A percentile compares a stretch with the other conserved stretches of the same genome.
Evolutionary conservation across 148 eudicot genomes (phyloP).

Genomic region (Spergularia bocconei): DNA sequence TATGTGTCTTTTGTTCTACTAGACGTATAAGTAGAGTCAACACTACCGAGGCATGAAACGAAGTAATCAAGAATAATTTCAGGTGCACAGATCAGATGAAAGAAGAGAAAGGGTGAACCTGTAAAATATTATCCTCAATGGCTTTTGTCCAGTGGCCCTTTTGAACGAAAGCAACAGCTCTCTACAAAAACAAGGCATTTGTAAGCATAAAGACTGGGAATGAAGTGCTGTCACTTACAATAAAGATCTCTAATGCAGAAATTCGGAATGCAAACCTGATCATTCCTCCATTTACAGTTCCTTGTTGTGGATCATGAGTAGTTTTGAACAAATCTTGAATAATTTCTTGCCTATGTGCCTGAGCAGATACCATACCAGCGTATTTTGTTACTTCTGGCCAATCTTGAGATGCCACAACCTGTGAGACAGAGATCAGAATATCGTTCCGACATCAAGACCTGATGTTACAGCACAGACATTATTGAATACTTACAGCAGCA

Average conservation of each 20-base stretch:
- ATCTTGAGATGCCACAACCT: constrained; percentile 96
- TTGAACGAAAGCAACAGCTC: constrained; percentile 52
- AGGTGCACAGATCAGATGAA: neutral
- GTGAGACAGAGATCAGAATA: constrained; percentile 17
- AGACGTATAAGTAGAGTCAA: neutral
- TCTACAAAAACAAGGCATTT: constrained; percentile 26
- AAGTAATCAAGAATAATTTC: neutral
- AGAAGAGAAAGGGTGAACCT: constrained; percentile 25
- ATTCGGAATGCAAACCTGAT: constrained; percentile 45
- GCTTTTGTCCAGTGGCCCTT: constrained; percentile 57
- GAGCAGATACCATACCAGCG: constrained; percentile 87
- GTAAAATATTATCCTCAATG: constrained; percentile 49
- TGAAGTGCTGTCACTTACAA: neutral
- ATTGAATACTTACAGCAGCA: constrained; percentile 60
- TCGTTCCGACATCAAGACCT: neutral
- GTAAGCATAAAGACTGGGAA: neutral
- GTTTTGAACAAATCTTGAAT: constrained; percentile 83
- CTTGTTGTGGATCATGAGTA: constrained; percentile 70
- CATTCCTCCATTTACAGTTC: constrained; percentile 77
- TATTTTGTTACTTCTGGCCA: constrained; percentile 95
- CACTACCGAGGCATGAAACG: neutral
- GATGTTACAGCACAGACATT: neutral
- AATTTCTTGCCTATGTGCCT: constrained; percentile 89
- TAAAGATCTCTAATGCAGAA: neutral
- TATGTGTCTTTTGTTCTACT: neutral